Percentiles rank a stretch among this genome's conserved stretches.
Evolutionary conservation across 2,329 filamentous ascomycete genomes (phyloP).

Genomic region (Aspergillus brasiliensis): DNA sequence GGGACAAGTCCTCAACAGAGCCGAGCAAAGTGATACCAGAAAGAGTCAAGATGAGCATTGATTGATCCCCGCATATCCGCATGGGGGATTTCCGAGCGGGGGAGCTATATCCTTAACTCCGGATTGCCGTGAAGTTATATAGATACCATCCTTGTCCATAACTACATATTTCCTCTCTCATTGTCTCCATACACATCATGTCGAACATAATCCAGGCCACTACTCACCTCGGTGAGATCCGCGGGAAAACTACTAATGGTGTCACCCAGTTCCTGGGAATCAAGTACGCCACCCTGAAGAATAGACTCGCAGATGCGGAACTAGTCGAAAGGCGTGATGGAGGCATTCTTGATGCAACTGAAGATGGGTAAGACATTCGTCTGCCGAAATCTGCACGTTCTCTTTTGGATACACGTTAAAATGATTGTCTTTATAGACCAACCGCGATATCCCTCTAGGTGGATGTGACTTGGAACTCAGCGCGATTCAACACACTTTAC

Average conservation of each 20-base stretch:
- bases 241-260: slow-evolving; percentile 27
- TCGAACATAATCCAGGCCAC: slow-evolving; percentile 26
- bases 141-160: not conserved
- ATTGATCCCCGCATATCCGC: not conserved
- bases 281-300: slow-evolving; percentile 39
- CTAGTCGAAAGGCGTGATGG: slow-evolving; percentile 29
- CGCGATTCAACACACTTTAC: slow-evolving; percentile 53
- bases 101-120: not conserved
- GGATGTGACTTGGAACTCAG: slow-evolving; percentile 51
- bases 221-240: slow-evolving; percentile 29
- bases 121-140: not conserved
- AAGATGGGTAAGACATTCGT: slow-evolving; percentile 34
- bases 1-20: no score
- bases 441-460: slow-evolving; percentile 42
- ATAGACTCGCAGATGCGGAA: slow-evolving; percentile 39
- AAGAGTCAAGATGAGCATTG: no score
- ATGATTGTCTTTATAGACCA: slow-evolving; percentile 29
- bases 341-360: slow-evolving; percentile 35
- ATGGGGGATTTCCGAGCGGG: not conserved
- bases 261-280: slow-evolving; percentile 40
- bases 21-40: no score
- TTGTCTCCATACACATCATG: not conserved
- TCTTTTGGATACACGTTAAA: not conserved
- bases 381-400: no score
- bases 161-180: not conserved